Evolutionary conservation across 2,329 filamentous ascomycete genomes (phyloP).

Genomic region (Pseudonectria buxi): DNA sequence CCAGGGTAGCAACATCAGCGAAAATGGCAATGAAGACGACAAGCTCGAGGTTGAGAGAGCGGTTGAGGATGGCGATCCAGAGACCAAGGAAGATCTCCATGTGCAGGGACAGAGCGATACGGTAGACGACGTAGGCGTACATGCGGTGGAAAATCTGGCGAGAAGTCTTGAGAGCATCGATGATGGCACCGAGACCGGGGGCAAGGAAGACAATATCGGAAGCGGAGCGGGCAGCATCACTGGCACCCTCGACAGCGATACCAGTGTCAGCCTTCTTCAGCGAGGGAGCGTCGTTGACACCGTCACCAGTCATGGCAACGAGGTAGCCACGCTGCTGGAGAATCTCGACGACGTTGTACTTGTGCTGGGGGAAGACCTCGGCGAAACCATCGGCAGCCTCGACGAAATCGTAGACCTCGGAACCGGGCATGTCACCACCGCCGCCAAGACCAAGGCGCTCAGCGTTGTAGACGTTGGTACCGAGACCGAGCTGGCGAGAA

Average conservation of each 20-base stretch:
- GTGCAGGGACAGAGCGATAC: constrained; percentile 86
- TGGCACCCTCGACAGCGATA: constrained; percentile 89
- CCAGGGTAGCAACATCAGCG: constrained; percentile 84
- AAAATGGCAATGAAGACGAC: constrained; percentile 94
- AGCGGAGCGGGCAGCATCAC: constrained; percentile 82
- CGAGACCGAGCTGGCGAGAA: constrained; percentile 82
- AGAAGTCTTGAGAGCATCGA: constrained; percentile 86
- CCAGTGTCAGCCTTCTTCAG: constrained; percentile 94
- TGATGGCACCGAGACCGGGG: constrained; percentile 84
- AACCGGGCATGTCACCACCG: constrained; percentile 87
- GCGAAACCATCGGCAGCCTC: constrained; percentile 93
- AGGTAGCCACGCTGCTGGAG: constrained; percentile 89
- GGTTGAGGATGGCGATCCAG: constrained; percentile 85
- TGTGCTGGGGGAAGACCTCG: constrained; percentile 91
- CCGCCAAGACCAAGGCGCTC: constrained; percentile 86
- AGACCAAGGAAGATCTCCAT: constrained; percentile 87
- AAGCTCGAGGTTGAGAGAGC: constrained; percentile 74
- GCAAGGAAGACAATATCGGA: constrained; percentile 93
- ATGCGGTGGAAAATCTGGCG: constrained; percentile 95
- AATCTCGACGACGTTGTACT: constrained; percentile 91
- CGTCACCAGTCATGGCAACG: constrained; percentile 93
- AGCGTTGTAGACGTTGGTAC: constrained; percentile 90
- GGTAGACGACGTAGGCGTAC: constrained; percentile 94
- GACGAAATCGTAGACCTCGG: constrained; percentile 91
- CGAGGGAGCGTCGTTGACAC: constrained; percentile 89